These are phyloP conservation scores for Phialocephala subalpina DNA, from an alignment of 2,329 filamentous ascomycete genomes.

Conservation along the genomic window DNA sequence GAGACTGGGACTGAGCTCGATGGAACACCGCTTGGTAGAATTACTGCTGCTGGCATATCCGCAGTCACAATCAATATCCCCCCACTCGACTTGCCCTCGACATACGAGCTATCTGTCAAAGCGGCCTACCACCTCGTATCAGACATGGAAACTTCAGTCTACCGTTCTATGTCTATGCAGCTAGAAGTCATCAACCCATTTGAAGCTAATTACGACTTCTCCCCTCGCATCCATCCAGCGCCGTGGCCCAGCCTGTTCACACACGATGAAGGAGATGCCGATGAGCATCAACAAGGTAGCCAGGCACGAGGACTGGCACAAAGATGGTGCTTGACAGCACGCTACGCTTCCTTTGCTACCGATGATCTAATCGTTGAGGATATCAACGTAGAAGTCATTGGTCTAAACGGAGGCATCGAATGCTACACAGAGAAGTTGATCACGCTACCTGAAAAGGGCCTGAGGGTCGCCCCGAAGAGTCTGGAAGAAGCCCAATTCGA, in stretches of 20 bases:
- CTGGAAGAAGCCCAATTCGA: slow-evolving; percentile 78
- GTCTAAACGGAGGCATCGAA: slow-evolving; percentile 67
- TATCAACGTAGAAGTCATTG: slow-evolving; percentile 68
- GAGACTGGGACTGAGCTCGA: slow-evolving; percentile 14
- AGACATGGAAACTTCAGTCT: slow-evolving; percentile 82
- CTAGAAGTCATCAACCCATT: slow-evolving; percentile 84
- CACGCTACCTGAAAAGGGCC: slow-evolving; percentile 49
- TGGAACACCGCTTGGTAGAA: slow-evolving; percentile 43
- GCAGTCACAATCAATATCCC: slow-evolving; percentile 57
- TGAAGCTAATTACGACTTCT: slow-evolving; percentile 89
- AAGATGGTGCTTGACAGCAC: slow-evolving; percentile 79
- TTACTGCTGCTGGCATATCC: slow-evolving; percentile 54
- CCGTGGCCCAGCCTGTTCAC: slow-evolving; percentile 91
- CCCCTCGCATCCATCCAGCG: slow-evolving; percentile 78
- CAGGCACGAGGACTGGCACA: slow-evolving; percentile 74
- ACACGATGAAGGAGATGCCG: slow-evolving; percentile 47
- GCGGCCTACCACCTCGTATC: slow-evolving; percentile 81
- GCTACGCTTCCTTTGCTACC: slow-evolving; percentile 78
- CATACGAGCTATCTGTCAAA: slow-evolving; percentile 74
- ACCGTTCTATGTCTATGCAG: slow-evolving; percentile 73
- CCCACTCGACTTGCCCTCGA: slow-evolving; percentile 58
- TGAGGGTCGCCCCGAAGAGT: slow-evolving; percentile 68
- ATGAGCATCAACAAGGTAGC: slow-evolving; percentile 40
- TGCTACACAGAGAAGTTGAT: slow-evolving; percentile 57
- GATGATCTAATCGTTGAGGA: slow-evolving; percentile 69